Evolutionary conservation across 2,329 filamentous ascomycete species (phyloP), one percentile per base, ranked within the genome.

Genomic region (Camillea tinctor): DNA sequence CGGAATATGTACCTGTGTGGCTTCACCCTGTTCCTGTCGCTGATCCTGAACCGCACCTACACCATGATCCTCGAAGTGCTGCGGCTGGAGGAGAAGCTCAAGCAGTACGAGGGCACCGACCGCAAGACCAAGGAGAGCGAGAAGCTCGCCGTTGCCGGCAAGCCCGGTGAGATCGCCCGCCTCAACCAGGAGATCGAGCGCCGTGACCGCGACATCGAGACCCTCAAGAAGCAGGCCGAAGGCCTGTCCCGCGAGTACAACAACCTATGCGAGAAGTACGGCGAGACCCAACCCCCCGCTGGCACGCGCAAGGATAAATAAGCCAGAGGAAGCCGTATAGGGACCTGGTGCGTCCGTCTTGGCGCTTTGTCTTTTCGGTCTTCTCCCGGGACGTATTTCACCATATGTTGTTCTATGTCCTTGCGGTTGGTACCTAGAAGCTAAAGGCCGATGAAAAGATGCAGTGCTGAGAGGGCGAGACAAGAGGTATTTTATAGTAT

Each of bases 1-100:
- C 93, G 95, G 78, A 99, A 99, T 88, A 99, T 99, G 95, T 99
- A 99, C 81, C 93, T 99, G 64, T 98, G 95, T 79, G 95, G 95
- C 71, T 99, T 99, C 84, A 99, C 95, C 4, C 89, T 99, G 65
- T 98, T 99, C 87, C 89, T 99, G 64, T 98, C 94, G 57, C 85
- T 99, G 66, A 99, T 99, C 79, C 91, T 96, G 75, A 98, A 99
- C 88, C 94, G 95, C 74, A 99, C 95, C 74, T 99, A 98, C 82
- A 91, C 89, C 73, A 94, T 98, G 91, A 97, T 97, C 73, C 85
- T 97, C 67, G 93, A 97, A 70, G 87, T 91, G 55, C 90, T 97
- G 73, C 82, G 92, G 64, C 89, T 99, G 57, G 94, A 99, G 82
- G 92, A 97, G 79, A 91, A 92, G 80, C 80, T 97, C 74, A 93